phyloP scores from a whole-genome alignment of 352 stramenopile species.

The Phytophthora pluvialis region DNA sequence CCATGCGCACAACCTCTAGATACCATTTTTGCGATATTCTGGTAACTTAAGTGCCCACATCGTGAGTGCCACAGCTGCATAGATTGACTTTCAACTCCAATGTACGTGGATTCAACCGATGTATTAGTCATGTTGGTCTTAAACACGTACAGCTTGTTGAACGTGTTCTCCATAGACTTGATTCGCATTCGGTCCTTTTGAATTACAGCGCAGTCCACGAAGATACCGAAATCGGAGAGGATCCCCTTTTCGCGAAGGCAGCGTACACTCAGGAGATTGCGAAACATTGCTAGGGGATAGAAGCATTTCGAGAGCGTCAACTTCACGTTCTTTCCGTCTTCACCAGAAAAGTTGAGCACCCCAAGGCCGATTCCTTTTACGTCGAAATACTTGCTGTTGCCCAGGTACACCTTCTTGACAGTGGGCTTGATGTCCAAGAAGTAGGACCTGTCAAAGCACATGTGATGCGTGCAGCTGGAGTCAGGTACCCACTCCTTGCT shows the following conservation, averaged over 20 bases:
- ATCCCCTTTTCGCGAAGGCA: too few species aligned
- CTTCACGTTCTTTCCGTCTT: slow-evolving; percentile 4
- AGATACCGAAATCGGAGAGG: slow-evolving; percentile 12
- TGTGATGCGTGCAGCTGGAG: slow-evolving; percentile 12
- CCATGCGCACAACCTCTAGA: slow-evolving; percentile 8
- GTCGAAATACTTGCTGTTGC: slow-evolving; percentile 10
- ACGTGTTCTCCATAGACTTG: slow-evolving; percentile 5
- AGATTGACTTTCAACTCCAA: slow-evolving; percentile 5
- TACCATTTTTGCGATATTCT: slow-evolving; percentile 11
- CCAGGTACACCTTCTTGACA: slow-evolving; percentile 9
- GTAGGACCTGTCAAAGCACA: slow-evolving; percentile 9
- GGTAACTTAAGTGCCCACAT: slow-evolving; percentile 11
- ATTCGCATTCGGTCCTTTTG: neutral
- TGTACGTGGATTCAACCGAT: slow-evolving; percentile 3
- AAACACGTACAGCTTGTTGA: slow-evolving; percentile 17
- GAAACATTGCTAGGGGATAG: too few species aligned
- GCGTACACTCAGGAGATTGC: too few species aligned
- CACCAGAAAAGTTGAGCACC: neutral
- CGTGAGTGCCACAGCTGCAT: slow-evolving; percentile 8
- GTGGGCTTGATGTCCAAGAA: neutral
- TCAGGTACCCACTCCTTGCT: slow-evolving; percentile 3
- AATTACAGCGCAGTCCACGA: slow-evolving; percentile 6
- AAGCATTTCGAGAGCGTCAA: too few species aligned
- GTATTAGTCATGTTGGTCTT: slow-evolving; percentile 1
- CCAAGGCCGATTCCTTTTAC: slow-evolving; percentile 8